Base-by-base conservation (phyloP, 139 green algal genomes). In the Chlamydomonas asymmetrica region DNA sequence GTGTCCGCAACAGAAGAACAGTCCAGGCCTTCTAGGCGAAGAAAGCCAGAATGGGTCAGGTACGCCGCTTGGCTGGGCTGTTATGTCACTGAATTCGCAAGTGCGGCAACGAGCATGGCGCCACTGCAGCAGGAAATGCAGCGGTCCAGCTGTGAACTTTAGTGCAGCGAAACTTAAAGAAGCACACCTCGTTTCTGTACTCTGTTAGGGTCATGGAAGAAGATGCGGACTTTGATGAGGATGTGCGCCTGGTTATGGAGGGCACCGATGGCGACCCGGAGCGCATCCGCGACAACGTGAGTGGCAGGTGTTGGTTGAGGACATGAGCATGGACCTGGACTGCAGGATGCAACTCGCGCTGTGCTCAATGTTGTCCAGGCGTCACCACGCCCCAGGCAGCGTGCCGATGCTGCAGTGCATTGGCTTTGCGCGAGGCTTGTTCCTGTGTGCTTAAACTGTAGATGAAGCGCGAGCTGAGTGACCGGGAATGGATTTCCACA, bases 211-310 rank as follows among this genome's bases (percentile, higher is more conserved):
- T 89, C 27, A 57, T 91, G 57, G 83, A 89, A 66, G 83, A 85
- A 52, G 86, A 91, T 76, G 86, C 81, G 29, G 78, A 81, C 48
- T 73, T 84, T 0, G 86, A 91, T 73, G 78, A 85, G 5, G 86
- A 87, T 6, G 81, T 89, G 18, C 79, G 81, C 6, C 45, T 64
- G 38, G 59, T 91, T 38, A 72, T 91, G 34, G 49, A 85, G n/a
- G 86, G 82, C 34, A 78, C 86, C 13, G 60, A 71, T 25, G 79
- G 86, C 20, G 84, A 91, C 66, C 81, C 86, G 13, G 81, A 91
- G 18, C 69, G 43, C 5, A 86, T 91, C 29, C 73, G 78, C 0
- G 75, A 85, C 20, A 91, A 88, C 85, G 74, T 57, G 45, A 31
- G 57, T 8, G 38, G 31, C 6, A 70, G 41, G 0, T 40, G 35